A percentile compares a stretch with the other conserved stretches of the same genome.
phyloP scores from a whole-genome alignment of 352 stramenopile species.

The Pythium aquatile region DNA sequence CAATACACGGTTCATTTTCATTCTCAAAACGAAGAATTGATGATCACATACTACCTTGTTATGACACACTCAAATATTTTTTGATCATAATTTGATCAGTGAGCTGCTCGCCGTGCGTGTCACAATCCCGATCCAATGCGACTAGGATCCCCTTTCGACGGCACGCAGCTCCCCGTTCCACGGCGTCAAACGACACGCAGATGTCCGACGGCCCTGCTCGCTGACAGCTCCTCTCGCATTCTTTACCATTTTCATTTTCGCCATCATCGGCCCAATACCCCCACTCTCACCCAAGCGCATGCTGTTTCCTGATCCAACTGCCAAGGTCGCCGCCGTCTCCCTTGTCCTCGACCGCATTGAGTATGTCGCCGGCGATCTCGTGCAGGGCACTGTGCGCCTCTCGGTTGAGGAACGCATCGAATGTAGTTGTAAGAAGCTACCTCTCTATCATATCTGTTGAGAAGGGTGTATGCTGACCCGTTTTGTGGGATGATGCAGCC shows the following conservation, averaged over 20 bases:
- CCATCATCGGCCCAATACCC: not conserved
- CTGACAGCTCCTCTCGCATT: not conserved
- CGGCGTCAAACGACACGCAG: slow-evolving; percentile 7
- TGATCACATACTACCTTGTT: not conserved
- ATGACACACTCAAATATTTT: not conserved
- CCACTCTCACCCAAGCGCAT: not conserved
- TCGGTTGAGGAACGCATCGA: slow-evolving; percentile 12
- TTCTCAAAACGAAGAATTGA: too few relatives aligned
- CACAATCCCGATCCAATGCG: not conserved
- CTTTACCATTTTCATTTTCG: not conserved
- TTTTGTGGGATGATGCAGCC: not conserved
- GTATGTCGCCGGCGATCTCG: slow-evolving; percentile 9
- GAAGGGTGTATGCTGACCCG: too few relatives aligned
- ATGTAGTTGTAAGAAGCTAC: slow-evolving; percentile 10
- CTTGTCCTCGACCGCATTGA: slow-evolving; percentile 7
- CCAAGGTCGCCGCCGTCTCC: slow-evolving; percentile 3
- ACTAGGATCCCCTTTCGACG: not conserved
- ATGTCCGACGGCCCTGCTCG: not conserved
- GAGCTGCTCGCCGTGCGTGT: not conserved
- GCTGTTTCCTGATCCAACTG: not conserved
- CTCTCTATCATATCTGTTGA: too few relatives aligned
- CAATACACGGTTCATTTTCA: not conserved
- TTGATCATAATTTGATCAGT: too few relatives aligned
- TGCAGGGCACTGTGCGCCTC: slow-evolving; percentile 11
- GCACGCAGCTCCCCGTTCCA: too few relatives aligned